Base-by-base conservation (phyloP, 2,329 filamentous ascomycete species). In the Fusarium sp. region DNA sequence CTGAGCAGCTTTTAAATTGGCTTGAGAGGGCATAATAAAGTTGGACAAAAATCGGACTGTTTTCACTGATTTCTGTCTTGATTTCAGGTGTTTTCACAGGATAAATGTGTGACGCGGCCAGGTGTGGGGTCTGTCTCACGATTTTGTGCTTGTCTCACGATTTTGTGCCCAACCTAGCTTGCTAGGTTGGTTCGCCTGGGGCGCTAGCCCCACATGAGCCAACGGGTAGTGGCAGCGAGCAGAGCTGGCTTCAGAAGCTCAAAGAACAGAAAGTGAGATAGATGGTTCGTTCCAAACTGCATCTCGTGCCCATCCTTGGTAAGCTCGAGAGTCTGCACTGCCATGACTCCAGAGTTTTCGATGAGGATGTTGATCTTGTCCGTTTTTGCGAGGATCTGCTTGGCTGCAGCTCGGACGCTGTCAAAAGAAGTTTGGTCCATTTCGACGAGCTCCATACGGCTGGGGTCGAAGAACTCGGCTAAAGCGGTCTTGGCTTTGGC, bases 211-310 rank as follows among this genome's bases (percentile, higher is more conserved):
- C n/a, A n/a, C n/a, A n/a, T n/a, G n/a, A n/a, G n/a, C n/a, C n/a
- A n/a, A n/a, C n/a, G n/a, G n/a, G 81, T 82, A 1, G 79, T 70
- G 15, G 78, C 79, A 0, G 78, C 68, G 3, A 88, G 76, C 1
- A 89, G 73, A 0, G 79, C 72, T 0, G 80, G 76, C 47, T 84
- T 83, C 15, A 89, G 77, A 0, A 76, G 83, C 77, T 73, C 56
- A 30, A 77, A 77, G 5, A 77, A 52, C 13, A 77, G 60, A 5
- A 78, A 78, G 36, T 78, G 75, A 0, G 66, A 66, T 0, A 77
- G 56, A 3, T 78, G 71, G 47, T 78, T 78, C 9, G 68, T 75
- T 3, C 53, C 75, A 2, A 77, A 77, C 8, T 78, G 76, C 8
- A 64, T 11, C n/a, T 78, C 76, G 34, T 70, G 61, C 0, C 75